phyloP scores from a whole-genome alignment of 139 green algal species.

The Pseudopediastrum boryanum region DNA sequence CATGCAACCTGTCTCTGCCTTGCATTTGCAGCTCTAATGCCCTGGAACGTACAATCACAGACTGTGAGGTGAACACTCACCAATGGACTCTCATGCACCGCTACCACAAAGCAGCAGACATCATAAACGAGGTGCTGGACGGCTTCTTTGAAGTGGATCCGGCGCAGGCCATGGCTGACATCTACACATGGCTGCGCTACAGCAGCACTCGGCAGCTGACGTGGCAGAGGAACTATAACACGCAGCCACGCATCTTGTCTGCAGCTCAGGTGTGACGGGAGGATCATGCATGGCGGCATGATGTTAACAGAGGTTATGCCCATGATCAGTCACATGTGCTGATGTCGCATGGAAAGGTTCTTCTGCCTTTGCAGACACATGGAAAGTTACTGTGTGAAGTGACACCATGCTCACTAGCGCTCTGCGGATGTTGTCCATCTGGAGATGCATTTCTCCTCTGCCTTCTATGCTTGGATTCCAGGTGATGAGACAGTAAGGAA shows the following conservation, averaged over 20 bases:
- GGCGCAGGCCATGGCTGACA: slow-evolving; percentile 63
- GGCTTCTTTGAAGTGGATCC: slow-evolving; percentile 64
- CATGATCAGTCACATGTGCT: too few relatives aligned
- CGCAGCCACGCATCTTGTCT: slow-evolving; percentile 91
- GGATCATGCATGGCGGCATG: not conserved
- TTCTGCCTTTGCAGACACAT: too few relatives aligned
- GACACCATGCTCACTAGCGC: too few relatives aligned
- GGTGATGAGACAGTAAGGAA: too few relatives aligned
- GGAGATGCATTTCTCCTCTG: too few relatives aligned
- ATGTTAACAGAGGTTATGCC: too few relatives aligned
- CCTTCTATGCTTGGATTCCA: too few relatives aligned
- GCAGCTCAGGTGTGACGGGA: slow-evolving; percentile 49
- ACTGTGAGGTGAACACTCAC: slow-evolving; percentile 73
- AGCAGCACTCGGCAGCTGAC: slow-evolving; percentile 91
- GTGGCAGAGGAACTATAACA: slow-evolving; percentile 99
- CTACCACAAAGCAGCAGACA: slow-evolving; percentile 90
- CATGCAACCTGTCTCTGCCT: not conserved
- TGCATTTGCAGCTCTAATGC: slow-evolving; percentile 62
- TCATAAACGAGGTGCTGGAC: slow-evolving; percentile 68
- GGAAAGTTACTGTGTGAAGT: too few relatives aligned
- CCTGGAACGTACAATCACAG: slow-evolving; percentile 77
- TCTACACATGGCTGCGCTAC: slow-evolving; percentile 98
- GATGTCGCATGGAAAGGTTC: too few relatives aligned
- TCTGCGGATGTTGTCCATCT: too few relatives aligned
- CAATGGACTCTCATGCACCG: slow-evolving; percentile 96